phyloP scores from a whole-genome alignment of 257 asterid species.

The Asclepias syriaca region DNA sequence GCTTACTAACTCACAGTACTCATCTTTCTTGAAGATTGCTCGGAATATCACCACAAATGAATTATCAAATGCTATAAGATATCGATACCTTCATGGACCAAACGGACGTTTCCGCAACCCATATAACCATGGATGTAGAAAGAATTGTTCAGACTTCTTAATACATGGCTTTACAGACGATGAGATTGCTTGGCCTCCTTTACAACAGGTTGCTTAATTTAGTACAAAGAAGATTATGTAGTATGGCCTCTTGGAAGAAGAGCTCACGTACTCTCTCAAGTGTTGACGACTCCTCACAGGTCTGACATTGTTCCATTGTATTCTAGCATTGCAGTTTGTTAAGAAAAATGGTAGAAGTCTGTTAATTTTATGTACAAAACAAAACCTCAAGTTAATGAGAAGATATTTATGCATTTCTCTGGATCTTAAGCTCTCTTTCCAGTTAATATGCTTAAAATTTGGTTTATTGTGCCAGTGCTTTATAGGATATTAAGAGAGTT shows the following conservation, averaged over 20 bases:
- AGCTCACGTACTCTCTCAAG: neutral
- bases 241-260: neutral
- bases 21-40: slow-evolving; percentile 52
- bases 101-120: slow-evolving; percentile 90
- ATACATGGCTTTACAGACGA: slow-evolving; percentile 75
- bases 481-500: too few relatives aligned
- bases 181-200: slow-evolving; percentile 89
- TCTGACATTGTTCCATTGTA: slow-evolving; percentile 4
- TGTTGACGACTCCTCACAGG: neutral
- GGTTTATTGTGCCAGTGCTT: neutral
- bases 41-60: slow-evolving; percentile 91
- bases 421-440: neutral
- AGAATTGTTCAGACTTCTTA: slow-evolving; percentile 80
- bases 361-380: neutral
- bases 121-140: slow-evolving; percentile 83
- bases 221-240: slow-evolving; percentile 3
- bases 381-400: neutral
- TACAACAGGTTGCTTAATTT: slow-evolving; percentile 50
- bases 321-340: neutral
- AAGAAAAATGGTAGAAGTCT: neutral
- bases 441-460: neutral
- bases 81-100: slow-evolving; percentile 89
- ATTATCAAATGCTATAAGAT: slow-evolving; percentile 69
- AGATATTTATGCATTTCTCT: neutral
- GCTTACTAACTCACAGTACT: neutral